Evolutionary conservation across 140 eudicot genomes (phyloP).

Genomic region (Stevia rebaudiana): DNA sequence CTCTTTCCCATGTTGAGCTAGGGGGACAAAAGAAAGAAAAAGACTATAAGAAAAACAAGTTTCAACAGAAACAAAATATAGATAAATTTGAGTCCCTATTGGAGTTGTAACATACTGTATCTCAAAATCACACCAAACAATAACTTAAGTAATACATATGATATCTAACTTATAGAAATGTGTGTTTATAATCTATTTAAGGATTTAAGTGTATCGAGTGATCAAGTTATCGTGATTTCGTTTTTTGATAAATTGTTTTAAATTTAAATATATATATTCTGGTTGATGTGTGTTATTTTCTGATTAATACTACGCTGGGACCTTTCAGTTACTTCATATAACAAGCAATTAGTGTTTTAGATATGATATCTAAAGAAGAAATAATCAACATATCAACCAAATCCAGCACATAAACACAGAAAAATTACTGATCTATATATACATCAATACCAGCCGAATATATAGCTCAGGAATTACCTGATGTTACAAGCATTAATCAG

Average conservation of each 20-base stretch:
- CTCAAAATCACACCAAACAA: too few relatives aligned
- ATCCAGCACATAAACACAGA: background rate
- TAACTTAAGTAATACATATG: too few relatives aligned
- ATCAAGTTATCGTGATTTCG: background rate
- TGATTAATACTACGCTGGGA: too few relatives aligned
- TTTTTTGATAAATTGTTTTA: background rate
- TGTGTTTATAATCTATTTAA: background rate
- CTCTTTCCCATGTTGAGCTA: conserved; percentile 79
- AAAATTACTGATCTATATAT: background rate
- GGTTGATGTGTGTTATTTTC: too few relatives aligned
- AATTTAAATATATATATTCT: background rate
- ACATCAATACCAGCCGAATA: background rate
- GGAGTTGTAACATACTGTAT: too few relatives aligned
- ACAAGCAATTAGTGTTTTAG: background rate
- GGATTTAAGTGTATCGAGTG: background rate
- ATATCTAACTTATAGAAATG: background rate
- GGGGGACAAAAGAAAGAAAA: conserved; percentile 10
- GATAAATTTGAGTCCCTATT: too few relatives aligned
- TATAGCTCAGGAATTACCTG: background rate
- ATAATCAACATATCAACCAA: background rate
- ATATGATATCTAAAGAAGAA: background rate
- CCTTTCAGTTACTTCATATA: background rate
- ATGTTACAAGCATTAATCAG: background rate
- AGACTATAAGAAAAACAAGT: background rate
- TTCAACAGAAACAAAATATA: background rate